A percentile compares a stretch with the other conserved stretches of the same genome.
Conservation (phyloP, 1,139 yeast genomes). For the Zygosaccharomyces sapae region DNA sequence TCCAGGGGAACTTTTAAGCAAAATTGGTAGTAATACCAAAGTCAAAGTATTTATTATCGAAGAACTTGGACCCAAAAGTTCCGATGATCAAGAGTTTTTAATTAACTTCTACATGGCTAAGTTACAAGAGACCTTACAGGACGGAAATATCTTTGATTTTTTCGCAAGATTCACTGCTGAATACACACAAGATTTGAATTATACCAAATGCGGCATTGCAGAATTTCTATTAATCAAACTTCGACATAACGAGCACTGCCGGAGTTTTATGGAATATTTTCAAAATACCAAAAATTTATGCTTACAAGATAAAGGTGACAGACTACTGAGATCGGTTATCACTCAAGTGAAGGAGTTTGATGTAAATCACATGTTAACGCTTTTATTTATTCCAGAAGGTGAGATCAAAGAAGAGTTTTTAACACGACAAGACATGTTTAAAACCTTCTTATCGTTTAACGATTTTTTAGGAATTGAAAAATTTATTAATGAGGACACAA, state of each 20-base stretch:
- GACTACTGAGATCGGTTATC: slow-evolving; percentile 7
- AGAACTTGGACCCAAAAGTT: slow-evolving; percentile 21
- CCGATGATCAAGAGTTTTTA: slow-evolving; percentile 26
- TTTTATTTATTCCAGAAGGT: slow-evolving; percentile 20
- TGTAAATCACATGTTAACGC: slow-evolving; percentile 17
- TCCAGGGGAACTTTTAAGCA: slow-evolving; percentile 18
- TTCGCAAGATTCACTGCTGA: slow-evolving; percentile 17
- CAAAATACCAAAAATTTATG: slow-evolving; percentile 16
- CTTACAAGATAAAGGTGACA: slow-evolving; percentile 7
- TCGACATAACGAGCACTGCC: slow-evolving; percentile 13
- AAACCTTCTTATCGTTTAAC: slow-evolving; percentile 19
- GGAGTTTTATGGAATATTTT: slow-evolving; percentile 10
- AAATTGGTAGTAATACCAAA: slow-evolving; percentile 15
- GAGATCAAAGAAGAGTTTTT: slow-evolving; percentile 6
- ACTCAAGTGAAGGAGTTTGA: slow-evolving; percentile 22
- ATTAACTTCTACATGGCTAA: slow-evolving; percentile 27
- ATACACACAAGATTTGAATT: slow-evolving; percentile 27
- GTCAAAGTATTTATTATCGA: slow-evolving; percentile 29
- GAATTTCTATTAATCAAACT: slow-evolving; percentile 24
- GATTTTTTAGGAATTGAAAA: slow-evolving; percentile 30
- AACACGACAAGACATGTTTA: slow-evolving; percentile 15
- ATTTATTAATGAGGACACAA: slow-evolving; percentile 14
- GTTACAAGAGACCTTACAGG: slow-evolving; percentile 21
- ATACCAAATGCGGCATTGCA: slow-evolving; percentile 24
- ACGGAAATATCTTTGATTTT: slow-evolving; percentile 17